phyloP scores from a whole-genome alignment of 2,329 filamentous ascomycete species.

The Alternaria postmessia region DNA sequence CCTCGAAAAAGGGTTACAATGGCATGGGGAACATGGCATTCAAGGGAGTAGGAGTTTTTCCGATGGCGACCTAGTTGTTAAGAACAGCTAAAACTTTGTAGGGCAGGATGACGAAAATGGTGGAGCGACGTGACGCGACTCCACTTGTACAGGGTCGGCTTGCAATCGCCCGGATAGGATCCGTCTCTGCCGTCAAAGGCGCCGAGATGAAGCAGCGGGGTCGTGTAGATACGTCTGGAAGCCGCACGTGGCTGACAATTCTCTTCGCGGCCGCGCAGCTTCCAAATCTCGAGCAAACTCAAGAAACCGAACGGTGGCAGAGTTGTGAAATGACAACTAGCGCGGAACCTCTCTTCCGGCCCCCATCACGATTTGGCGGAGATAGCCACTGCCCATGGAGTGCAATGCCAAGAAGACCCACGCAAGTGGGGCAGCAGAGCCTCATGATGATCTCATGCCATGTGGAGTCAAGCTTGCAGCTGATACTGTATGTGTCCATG shows the following conservation, averaged over 20 bases:
- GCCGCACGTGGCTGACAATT: slow-evolving; percentile 2
- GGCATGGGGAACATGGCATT: slow-evolving; percentile 26
- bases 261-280: slow-evolving; percentile 2
- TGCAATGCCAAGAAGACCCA: neutral
- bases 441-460: slow-evolving; percentile 22
- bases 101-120: slow-evolving; percentile 13
- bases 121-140: slow-evolving; percentile 1
- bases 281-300: neutral
- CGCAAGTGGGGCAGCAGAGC: slow-evolving; percentile 19
- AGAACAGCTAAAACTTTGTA: neutral
- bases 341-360: slow-evolving; percentile 4
- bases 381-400: neutral
- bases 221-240: neutral
- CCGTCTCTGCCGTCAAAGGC: neutral
- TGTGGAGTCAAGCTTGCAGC: slow-evolving; percentile 9
- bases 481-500: neutral
- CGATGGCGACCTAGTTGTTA: neutral
- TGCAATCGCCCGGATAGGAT: neutral
- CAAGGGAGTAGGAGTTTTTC: slow-evolving; percentile 17
- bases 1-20: slow-evolving; percentile 22
- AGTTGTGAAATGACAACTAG: neutral
- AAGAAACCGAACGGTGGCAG: neutral
- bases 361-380: neutral
- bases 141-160: neutral
- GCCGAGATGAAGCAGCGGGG: slow-evolving; percentile 1